phyloP scores from a whole-genome alignment of 2,329 filamentous ascomycete species.

The Apiospora rasikravindrae region DNA sequence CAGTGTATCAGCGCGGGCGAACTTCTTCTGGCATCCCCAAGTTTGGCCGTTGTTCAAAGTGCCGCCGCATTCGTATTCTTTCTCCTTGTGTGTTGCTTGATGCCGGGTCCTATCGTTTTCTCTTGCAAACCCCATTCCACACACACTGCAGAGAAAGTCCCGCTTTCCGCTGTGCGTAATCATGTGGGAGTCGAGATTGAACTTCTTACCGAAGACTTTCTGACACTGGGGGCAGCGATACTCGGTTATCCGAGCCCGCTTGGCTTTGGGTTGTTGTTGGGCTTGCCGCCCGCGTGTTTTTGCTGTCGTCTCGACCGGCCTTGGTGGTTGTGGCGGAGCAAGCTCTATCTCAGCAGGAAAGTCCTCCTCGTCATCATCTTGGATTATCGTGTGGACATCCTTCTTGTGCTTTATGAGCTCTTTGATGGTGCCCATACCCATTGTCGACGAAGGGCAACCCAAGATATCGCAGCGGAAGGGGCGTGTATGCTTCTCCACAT shows the following conservation, averaged over 20 bases:
- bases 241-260: neutral
- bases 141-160: neutral
- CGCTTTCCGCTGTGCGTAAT: neutral
- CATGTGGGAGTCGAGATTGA: neutral
- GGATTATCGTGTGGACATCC: neutral
- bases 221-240: neutral
- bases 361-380: neutral
- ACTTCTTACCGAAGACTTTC: neutral
- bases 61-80: neutral
- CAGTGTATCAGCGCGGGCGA: neutral
- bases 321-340: neutral
- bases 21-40: neutral
- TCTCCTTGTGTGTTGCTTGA: neutral
- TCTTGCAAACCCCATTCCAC: neutral
- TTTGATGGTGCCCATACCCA: neutral
- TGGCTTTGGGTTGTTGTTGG: neutral
- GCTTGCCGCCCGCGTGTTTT: neutral
- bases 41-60: neutral
- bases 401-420: neutral
- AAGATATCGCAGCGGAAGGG: neutral
- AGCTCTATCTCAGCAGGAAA: neutral
- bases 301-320: neutral
- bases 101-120: neutral
- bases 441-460: neutral
- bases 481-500: neutral